These are phyloP conservation scores for Solanum chacoense DNA, from an alignment of 305 asterid species.

Conservation along the genomic window DNA sequence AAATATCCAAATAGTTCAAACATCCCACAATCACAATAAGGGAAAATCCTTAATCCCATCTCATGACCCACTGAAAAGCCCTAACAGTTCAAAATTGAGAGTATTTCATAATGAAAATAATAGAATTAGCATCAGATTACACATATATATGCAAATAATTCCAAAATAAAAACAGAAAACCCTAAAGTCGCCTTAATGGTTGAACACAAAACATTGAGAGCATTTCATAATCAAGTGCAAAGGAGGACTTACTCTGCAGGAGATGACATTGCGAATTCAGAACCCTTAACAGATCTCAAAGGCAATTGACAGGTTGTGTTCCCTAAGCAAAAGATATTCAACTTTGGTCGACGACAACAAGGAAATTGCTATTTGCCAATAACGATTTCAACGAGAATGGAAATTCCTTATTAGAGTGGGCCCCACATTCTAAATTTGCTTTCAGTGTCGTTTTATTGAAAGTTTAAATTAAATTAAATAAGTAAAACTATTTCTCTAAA, in stretches of 20 bases:
- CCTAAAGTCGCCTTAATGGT: neutral
- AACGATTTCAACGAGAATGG: neutral
- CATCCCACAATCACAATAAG: neutral
- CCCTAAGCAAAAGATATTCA: neutral
- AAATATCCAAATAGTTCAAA: neutral
- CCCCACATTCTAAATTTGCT: neutral
- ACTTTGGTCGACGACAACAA: neutral
- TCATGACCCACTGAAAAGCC: neutral
- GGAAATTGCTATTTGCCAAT: neutral
- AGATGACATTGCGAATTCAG: constrained; percentile 1
- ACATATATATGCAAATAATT: neutral
- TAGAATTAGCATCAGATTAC: neutral
- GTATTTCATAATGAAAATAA: neutral
- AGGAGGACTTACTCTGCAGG: neutral
- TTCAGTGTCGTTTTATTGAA: neutral
- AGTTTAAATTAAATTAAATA: neutral
- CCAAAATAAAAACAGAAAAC: neutral
- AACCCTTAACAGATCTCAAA: neutral
- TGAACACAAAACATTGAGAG: neutral
- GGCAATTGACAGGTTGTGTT: neutral
- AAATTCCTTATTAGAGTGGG: neutral
- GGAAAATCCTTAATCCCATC: neutral
- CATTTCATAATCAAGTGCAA: neutral
- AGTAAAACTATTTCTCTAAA: neutral
- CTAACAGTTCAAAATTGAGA: neutral